Percentiles rank a stretch among this genome's conserved stretches.
Evolutionary conservation across 1,284 basidiomycete species (phyloP).

Genomic region (Kwoniella shivajii): DNA sequence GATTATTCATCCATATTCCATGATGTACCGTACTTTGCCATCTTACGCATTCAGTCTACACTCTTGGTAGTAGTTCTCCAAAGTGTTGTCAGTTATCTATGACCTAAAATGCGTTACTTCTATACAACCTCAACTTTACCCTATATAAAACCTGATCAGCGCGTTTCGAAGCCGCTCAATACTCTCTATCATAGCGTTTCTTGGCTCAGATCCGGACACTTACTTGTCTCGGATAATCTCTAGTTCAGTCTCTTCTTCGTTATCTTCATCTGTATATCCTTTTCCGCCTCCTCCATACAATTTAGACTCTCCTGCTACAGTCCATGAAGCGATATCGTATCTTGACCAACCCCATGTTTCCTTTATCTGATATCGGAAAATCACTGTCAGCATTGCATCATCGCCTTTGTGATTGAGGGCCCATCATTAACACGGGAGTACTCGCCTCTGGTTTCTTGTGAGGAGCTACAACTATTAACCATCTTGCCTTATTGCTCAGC

Average conservation of each 20-base stretch:
- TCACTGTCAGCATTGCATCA: too few relatives aligned
- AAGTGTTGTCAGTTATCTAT: background rate
- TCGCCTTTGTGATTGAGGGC: background rate
- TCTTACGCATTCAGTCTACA: background rate
- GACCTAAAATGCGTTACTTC: slow-evolving; percentile 18
- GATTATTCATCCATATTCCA: background rate
- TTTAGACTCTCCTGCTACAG: slow-evolving; percentile 51
- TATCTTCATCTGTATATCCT: slow-evolving; percentile 28
- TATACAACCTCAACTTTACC: slow-evolving; percentile 21
- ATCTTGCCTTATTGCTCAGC: slow-evolving; percentile 62
- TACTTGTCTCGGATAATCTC: slow-evolving; percentile 63
- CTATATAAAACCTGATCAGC: background rate
- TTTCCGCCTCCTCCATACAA: slow-evolving; percentile 20
- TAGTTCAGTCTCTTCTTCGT: slow-evolving; percentile 54
- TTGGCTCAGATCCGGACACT: slow-evolving; percentile 19
- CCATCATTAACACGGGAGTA: slow-evolving; percentile 8
- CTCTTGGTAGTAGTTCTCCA: too few relatives aligned
- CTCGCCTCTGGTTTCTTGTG: slow-evolving; percentile 73
- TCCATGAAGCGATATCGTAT: slow-evolving; percentile 67
- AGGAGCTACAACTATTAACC: slow-evolving; percentile 69
- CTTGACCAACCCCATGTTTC: slow-evolving; percentile 72
- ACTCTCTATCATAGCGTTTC: background rate
- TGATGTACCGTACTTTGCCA: background rate
- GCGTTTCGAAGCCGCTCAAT: too few relatives aligned
- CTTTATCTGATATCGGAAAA: slow-evolving; percentile 61